These are phyloP conservation scores for Alternaria longipes DNA, from an alignment of 2,329 filamentous ascomycete genomes.

Conservation along the genomic window DNA sequence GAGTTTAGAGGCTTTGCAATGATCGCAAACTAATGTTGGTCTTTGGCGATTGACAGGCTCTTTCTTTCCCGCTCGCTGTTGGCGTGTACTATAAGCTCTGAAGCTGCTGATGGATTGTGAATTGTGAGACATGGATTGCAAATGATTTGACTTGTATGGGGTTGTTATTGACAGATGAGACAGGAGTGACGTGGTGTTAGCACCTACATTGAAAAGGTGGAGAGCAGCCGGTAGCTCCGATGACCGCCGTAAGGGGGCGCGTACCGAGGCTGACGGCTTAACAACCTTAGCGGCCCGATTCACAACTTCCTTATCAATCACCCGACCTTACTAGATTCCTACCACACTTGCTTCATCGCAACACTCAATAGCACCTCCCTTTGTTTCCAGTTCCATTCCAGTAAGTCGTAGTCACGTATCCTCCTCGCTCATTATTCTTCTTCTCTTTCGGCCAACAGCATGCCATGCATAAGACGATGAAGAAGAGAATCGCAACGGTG, in stretches of 20 bases:
- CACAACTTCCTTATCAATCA: neutral
- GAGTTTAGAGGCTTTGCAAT: neutral
- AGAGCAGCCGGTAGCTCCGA: too few relatives aligned
- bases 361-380: neutral
- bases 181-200: too few relatives aligned
- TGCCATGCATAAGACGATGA: neutral
- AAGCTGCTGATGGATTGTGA: neutral
- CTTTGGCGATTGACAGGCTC: neutral
- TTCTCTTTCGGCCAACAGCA: constrained; percentile 4
- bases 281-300: neutral
- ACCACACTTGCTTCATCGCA: too few relatives aligned
- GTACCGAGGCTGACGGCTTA: too few relatives aligned
- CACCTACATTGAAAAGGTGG: too few relatives aligned
- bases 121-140: too few relatives aligned
- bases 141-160: too few relatives aligned
- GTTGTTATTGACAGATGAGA: too few relatives aligned
- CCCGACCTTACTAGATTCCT: neutral
- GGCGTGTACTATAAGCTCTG: neutral
- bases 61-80: neutral
- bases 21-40: neutral
- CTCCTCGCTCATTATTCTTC: neutral
- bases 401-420: neutral
- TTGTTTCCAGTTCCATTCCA: neutral
- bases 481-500: neutral
- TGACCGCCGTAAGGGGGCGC: too few relatives aligned